Base-by-base conservation (phyloP, 495 filamentous ascomycete genomes). In the Neurospora sp. region DNA sequence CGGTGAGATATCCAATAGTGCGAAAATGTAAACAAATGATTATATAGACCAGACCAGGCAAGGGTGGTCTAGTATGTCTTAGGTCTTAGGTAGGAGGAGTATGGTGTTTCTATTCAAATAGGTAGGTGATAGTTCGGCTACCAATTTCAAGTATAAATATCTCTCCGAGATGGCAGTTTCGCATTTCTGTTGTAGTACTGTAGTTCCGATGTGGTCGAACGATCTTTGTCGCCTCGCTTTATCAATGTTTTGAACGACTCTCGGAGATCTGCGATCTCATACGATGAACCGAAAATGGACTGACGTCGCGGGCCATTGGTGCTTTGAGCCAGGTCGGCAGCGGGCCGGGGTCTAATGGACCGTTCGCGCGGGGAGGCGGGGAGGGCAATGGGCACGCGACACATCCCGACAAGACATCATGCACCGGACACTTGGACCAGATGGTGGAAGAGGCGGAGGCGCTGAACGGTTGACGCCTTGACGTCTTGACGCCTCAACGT, bases 241-340 rank as follows among this genome's bases (percentile, higher is more conserved):
- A 35, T 14, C 48, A 8, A 5, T 6, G 48, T 7, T 22, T 31
- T 6, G 48, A 11, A 48, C 16, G 44, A 48, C 7, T 31, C 11
- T 31, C 22, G 5, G 53, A 61, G 12, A 61, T 61, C 8, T 35
- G 53, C 53, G 27, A 35, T 61, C 53, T 35, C 53, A 66, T 66
- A 66, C 53, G 53, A 66, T 66, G 27, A 66, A 66, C 14, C 27
- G 53, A 35, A 16, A 18, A 66, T 66, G 27, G 53, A 66, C 27
- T 66, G 53, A 66, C 53, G 53, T 66, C 14, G 53, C 53, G 27
- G 12, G 27, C 53, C 53, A 35, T 61, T 7, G 16, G 85, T 87
- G 40, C 27, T 31, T 31, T 31, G 27, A 31, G 27, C 27, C 27
- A 31, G 27, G 27, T 31, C 27, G 27, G 27, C 27, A 31, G 27